These are phyloP conservation scores for Murraya koenigii DNA, from an alignment of 345 rosid genomes.

Conservation along the genomic window DNA sequence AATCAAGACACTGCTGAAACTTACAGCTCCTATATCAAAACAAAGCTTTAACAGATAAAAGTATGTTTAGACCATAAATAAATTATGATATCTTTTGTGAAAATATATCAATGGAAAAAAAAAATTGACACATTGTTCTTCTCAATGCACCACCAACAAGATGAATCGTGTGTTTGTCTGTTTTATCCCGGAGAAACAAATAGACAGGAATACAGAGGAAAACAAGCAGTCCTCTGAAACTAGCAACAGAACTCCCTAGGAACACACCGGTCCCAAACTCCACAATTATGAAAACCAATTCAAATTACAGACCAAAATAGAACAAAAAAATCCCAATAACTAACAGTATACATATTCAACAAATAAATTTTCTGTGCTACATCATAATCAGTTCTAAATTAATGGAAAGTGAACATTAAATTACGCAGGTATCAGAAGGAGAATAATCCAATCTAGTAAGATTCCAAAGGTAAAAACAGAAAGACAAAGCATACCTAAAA, in stretches of 20 bases:
- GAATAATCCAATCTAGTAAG: not conserved
- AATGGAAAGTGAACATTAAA: not conserved
- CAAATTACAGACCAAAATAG: not conserved
- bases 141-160: not conserved
- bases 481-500: slow-evolving; percentile 41
- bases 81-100: slow-evolving; percentile 2
- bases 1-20: slow-evolving; percentile 20
- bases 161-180: not conserved
- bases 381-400: not conserved
- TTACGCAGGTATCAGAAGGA: not conserved
- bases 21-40: slow-evolving; percentile 14
- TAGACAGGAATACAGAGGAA: not conserved
- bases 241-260: not conserved
- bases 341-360: not conserved
- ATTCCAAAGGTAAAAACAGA: not conserved
- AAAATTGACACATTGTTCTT: not conserved
- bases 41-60: slow-evolving; percentile 7
- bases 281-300: not conserved
- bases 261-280: not conserved
- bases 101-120: not conserved
- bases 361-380: not conserved
- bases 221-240: not conserved
- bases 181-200: not conserved
- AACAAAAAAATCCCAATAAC: not conserved
- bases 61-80: not conserved